A percentile compares a stretch with the other conserved stretches of the same genome.
Evolutionary conservation across 495 filamentous ascomycete genomes (phyloP).

Genomic region (Podospora pseudocomata): DNA sequence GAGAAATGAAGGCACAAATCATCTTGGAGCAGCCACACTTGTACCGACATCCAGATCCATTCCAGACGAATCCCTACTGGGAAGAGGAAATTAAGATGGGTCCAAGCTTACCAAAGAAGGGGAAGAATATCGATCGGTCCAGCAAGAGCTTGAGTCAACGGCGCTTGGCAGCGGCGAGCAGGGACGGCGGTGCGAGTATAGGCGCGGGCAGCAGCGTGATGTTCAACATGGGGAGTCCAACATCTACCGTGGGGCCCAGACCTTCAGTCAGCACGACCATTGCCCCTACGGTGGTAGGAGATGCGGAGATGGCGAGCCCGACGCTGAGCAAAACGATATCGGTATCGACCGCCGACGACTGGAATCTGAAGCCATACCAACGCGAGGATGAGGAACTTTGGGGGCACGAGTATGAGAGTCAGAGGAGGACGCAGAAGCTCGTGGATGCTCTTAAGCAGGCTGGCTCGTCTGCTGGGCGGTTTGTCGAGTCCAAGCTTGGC

Average conservation of each 20-base stretch:
- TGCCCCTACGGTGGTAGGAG: conserved; percentile 31
- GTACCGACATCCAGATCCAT: conserved; percentile 76
- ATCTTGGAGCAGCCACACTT: conserved; percentile 65
- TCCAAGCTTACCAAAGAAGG: conserved; percentile 65
- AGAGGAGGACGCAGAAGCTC: conserved; percentile 41
- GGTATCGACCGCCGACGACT: conserved; percentile 49
- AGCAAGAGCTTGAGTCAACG: conserved; percentile 51
- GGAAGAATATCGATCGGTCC: conserved; percentile 39
- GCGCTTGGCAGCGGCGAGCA: conserved; percentile 44
- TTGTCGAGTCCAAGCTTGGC: conserved; percentile 43
- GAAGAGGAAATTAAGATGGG: conserved; percentile 76
- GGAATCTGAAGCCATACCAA: conserved; percentile 73
- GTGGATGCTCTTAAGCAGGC: conserved; percentile 52
- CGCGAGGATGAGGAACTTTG: conserved; percentile 82
- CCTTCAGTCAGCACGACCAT: conserved; percentile 8
- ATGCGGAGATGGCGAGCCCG: conserved; percentile 21
- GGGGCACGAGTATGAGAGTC: conserved; percentile 51
- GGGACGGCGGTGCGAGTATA: conserved; percentile 35
- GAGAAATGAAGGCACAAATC: conserved; percentile 56
- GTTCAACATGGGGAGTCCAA: conserved; percentile 23
- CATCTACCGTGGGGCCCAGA: conserved; percentile 26
- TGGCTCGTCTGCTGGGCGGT: conserved; percentile 46
- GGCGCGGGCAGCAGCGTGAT: conserved; percentile 28
- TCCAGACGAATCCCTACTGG: conserved; percentile 84
- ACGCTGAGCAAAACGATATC: conserved; percentile 32